Percentiles rank a stretch among this genome's conserved stretches.
phyloP scores from a whole-genome alignment of 1,284 basidiomycete species.

The Kwoniella shivajii region DNA sequence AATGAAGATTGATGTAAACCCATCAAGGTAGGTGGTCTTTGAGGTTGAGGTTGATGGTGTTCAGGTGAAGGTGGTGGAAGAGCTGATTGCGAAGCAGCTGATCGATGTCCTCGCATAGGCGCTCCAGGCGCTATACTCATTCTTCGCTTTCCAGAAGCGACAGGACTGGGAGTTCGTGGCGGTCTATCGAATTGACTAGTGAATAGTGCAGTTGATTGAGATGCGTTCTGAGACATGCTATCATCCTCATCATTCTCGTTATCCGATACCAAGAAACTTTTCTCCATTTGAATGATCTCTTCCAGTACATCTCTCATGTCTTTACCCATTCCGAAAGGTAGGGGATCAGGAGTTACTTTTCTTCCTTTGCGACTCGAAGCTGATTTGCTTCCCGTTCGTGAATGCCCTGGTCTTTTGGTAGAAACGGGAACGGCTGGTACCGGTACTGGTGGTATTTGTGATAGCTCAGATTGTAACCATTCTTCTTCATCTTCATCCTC shows the following conservation, averaged over 20 bases:
- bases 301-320: conserved; percentile 54
- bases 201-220: conserved; percentile 24
- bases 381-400: conserved; percentile 11
- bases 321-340: conserved; percentile 42
- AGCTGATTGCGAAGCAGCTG: conserved; percentile 18
- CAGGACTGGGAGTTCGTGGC: conserved; percentile 40
- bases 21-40: conserved; percentile 33
- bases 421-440: conserved; percentile 5
- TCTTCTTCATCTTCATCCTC: conserved; percentile 48
- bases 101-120: conserved; percentile 32
- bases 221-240: conserved; percentile 1
- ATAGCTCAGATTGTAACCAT: conserved; percentile 25
- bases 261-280: conserved; percentile 44
- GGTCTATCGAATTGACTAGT: conserved; percentile 38
- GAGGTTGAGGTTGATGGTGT: background rate
- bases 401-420: conserved; percentile 8
- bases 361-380: conserved; percentile 10
- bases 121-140: conserved; percentile 29
- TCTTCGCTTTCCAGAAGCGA: conserved; percentile 19
- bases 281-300: conserved; percentile 55
- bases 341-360: conserved; percentile 20
- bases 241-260: conserved; percentile 15
- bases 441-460: conserved; percentile 9
- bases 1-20: conserved; percentile 45
- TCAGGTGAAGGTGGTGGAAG: conserved; percentile 8